Evolutionary conservation across 805 yeast species (phyloP), one percentile per base, ranked within the genome.

Genomic region (Zygotorulaspora sp.): DNA sequence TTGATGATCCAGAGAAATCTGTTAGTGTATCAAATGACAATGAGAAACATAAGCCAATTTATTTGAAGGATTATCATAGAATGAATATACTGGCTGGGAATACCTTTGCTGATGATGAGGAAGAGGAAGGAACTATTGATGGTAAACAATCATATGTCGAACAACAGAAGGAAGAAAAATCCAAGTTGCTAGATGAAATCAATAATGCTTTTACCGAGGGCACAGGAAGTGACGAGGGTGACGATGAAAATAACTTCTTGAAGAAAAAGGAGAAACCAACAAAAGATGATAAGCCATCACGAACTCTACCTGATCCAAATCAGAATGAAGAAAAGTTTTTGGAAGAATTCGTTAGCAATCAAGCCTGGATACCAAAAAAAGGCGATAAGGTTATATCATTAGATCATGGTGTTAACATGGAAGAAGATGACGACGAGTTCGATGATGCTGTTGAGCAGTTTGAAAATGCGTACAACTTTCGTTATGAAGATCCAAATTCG

Each of bases 401-500:
- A 52, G 83, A 70, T 52, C 66, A 62, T 19, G 49, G 52, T 31
- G 56, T 61, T 38, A 53, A 51, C n/a, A 61, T 71, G 48, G 85
- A 76, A 40, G 71, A 66, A 36, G 87, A 80, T 41, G 94, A 87
- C 51, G 90, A 82, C 32, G 92, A 84, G 38, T 89, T 89, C 55
- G 97, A 90, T 33, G 84, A 86, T 29, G 92, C 94, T 2, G 96
- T 83, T 5, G 98, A 92, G 52, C 69, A 77, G 53, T 88, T 86
- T 53, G 98, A 92, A 62, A 78, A 78, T 46, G 96, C 95, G 0
- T 90, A 89, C 65, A 92, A 92, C 56, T 90, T 90, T 71, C 75
- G 98, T 58, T 92, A 75, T 59, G 98, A 92, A 63, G 97, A 89
- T 53, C 88, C 95, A 11, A 77, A 79, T 48, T 75, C 96, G 5